phyloP scores from a whole-genome alignment of 768 basidiomycete genomes.

The Phlebiopsis flavidoalba region DNA sequence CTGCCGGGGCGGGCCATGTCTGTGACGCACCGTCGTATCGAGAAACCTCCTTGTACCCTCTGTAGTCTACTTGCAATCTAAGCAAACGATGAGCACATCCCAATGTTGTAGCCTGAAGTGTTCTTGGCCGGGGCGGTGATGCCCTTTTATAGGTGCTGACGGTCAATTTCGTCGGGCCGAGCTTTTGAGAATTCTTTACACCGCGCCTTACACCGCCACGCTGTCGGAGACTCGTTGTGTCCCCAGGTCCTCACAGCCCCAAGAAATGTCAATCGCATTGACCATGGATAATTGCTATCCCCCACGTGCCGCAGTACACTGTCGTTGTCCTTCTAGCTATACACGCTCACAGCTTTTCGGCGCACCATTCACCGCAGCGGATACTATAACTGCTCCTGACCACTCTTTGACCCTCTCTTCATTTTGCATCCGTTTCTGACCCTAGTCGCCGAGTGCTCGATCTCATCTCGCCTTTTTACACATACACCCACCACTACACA shows the following conservation, averaged over 20 bases:
- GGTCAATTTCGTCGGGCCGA: too few relatives aligned
- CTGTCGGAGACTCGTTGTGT: neutral
- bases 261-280: neutral
- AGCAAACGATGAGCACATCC: too few relatives aligned
- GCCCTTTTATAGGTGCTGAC: too few relatives aligned
- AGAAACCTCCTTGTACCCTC: neutral
- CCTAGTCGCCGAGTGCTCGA: neutral
- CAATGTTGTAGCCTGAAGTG: too few relatives aligned
- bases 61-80: neutral
- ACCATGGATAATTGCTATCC: neutral
- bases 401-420: neutral
- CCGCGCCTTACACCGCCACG: neutral
- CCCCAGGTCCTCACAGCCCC: neutral
- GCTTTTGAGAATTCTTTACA: too few relatives aligned
- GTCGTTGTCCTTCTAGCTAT: neutral
- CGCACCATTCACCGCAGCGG: neutral
- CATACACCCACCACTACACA: neutral
- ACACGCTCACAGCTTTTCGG: neutral
- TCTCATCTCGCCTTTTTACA: neutral
- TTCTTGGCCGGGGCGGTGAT: too few relatives aligned
- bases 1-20: neutral
- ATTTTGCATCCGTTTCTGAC: neutral
- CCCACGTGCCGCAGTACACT: neutral
- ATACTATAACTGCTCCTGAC: neutral
- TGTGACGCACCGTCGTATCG: neutral